These are phyloP conservation scores for Dictyostelium brefeldianum DNA, from an alignment of 78 protist genomes.

Conservation along the genomic window DNA sequence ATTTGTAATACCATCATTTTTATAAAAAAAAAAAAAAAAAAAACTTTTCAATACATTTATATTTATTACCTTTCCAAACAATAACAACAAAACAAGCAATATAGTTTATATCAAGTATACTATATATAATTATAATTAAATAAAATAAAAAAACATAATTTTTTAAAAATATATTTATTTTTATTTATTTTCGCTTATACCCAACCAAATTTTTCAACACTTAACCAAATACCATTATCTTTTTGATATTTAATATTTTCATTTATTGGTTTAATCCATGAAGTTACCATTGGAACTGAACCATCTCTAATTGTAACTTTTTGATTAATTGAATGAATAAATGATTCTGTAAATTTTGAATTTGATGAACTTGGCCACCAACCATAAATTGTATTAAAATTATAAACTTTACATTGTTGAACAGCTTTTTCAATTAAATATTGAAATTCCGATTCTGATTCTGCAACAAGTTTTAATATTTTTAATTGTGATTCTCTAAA, in stretches of 20 bases:
- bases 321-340: neutral
- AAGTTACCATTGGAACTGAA: constrained; percentile 29
- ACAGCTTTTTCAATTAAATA: neutral
- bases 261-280: constrained; percentile 20
- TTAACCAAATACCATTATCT: constrained; percentile 37
- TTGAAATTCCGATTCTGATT: neutral
- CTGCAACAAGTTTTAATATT: constrained; percentile 3
- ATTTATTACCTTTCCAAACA: neutral
- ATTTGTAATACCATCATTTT: neutral
- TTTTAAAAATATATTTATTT: constrained; percentile 2
- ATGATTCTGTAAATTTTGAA: neutral
- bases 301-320: neutral
- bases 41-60: neutral
- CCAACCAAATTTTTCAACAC: constrained; percentile 63
- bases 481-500: constrained; percentile 18
- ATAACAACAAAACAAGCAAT: neutral
- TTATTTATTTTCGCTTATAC: constrained; percentile 9
- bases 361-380: constrained; percentile 30
- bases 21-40: neutral
- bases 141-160: neutral
- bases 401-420: neutral
- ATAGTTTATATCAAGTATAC: no score
- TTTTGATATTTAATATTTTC: neutral
- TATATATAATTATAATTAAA: neutral
- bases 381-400: neutral